A percentile compares a stretch with the other conserved stretches of the same genome.
These are phyloP conservation scores for Medicago truncatula DNA, from an alignment of 306 rosid genomes.

Conservation along the genomic window DNA sequence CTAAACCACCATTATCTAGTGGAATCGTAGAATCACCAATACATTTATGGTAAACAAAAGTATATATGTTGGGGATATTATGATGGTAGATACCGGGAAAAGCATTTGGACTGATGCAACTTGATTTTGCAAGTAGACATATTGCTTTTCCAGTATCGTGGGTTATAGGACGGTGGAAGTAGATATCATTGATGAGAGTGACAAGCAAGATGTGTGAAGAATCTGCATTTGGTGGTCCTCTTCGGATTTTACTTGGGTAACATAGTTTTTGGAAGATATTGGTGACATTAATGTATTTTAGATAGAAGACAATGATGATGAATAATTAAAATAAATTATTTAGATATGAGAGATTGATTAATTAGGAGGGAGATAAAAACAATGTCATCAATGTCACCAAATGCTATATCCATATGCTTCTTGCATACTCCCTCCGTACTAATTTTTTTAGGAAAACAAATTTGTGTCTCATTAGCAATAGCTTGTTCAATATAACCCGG, in stretches of 20 bases:
- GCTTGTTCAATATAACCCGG: too few relatives aligned
- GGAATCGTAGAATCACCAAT: not conserved
- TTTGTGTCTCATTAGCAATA: too few relatives aligned
- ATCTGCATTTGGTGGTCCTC: not conserved
- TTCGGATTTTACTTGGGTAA: too few relatives aligned
- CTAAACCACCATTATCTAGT: not conserved
- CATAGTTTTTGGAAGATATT: too few relatives aligned
- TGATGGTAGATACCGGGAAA: not conserved
- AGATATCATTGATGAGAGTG: not conserved
- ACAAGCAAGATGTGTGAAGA: not conserved
- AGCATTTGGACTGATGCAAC: slow-evolving; percentile 5
- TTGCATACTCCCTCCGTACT: not conserved
- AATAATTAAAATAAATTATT: too few relatives aligned
- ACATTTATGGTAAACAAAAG: not conserved
- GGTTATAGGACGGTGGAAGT: not conserved
- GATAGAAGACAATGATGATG: too few relatives aligned
- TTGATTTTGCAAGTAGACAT: slow-evolving; percentile 20
- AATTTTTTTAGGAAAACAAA: too few relatives aligned
- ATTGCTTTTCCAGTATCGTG: not conserved
- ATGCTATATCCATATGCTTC: too few relatives aligned
- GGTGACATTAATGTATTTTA: too few relatives aligned
- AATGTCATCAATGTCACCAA: too few relatives aligned
- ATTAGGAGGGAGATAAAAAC: too few relatives aligned
- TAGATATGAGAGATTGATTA: too few relatives aligned
- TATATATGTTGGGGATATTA: not conserved